Base-by-base conservation (phyloP, 495 filamentous ascomycete genomes). In the Penicillium verhagenii region DNA sequence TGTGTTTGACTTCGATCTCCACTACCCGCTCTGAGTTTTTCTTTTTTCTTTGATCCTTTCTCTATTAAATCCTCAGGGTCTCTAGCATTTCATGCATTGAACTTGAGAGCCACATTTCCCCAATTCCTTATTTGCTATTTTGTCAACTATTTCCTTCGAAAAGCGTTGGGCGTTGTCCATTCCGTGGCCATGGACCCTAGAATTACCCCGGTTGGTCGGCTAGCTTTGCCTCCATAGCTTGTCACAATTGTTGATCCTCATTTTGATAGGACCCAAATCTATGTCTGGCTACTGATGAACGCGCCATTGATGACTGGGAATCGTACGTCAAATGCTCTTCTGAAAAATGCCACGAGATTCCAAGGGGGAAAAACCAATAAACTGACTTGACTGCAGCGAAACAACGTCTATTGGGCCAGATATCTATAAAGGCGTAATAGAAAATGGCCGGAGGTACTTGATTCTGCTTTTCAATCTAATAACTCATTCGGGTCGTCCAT, bases 391-490 rank as follows among this genome's bases (percentile, higher is more conserved):
- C 21, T 31, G 4, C 29, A 60, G 57, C 10, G 59, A 62, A 49
- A 57, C 59, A 6, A 62, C 59, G 2, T 62, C 59, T 14, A 47
- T 62, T 29, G 51, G 20, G 3, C 55, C 54, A 29, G 42, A 44
- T 2, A 55, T 62, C 20, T 47, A 54, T 33, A 16, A 37, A 24
- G 59, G 59, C 10, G 4, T 58, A 16, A 31, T 53, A n/a, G 50
- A 53, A 19, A 58, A 58, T 47, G 56, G 56, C 9, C 23, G 50
- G 19, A 44, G 35, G 49, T 52, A 52, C 8, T 19, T 8, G 9
- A 21, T 13, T 4, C 1, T 18, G 18, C 8, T 31, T 47, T 4
- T n/a, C 3, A n/a, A n/a, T n/a, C n/a, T n/a, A n/a, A n/a, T n/a
- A n/a, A n/a, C n/a, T n/a, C n/a, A n/a, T n/a, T n/a, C n/a, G n/a